A percentile compares a stretch with the other conserved stretches of the same genome.
Conservation (phyloP, 208 protist genomes). For the Leishmania martiniquensis region DNA sequence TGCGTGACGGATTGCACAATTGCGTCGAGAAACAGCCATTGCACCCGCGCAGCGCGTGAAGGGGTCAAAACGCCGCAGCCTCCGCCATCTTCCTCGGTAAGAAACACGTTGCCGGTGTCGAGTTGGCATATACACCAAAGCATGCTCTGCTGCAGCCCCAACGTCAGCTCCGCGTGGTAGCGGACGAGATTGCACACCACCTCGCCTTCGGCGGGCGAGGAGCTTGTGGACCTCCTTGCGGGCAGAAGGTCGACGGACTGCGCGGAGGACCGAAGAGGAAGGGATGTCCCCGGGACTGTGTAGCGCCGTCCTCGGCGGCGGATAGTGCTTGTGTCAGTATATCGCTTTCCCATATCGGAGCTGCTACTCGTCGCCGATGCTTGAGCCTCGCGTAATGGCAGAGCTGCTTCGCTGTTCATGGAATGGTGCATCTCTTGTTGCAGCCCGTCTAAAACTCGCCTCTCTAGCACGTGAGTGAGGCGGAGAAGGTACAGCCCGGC, state of each 20-base stretch:
- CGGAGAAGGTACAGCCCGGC: constrained; percentile 37
- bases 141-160: constrained; percentile 42
- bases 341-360: background rate
- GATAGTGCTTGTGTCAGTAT: constrained; percentile 7
- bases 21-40: constrained; percentile 23
- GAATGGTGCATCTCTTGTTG: background rate
- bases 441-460: constrained; percentile 21
- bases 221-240: background rate
- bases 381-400: background rate
- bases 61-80: constrained; percentile 28
- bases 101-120: background rate
- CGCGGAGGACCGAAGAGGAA: background rate
- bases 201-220: background rate
- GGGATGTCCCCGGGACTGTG: constrained; percentile 11
- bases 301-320: constrained; percentile 23
- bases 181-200: background rate
- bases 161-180: constrained; percentile 36
- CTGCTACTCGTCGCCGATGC: background rate
- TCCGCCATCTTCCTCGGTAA: constrained; percentile 22
- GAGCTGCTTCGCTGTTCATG: background rate
- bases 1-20: constrained; percentile 9
- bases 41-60: constrained; percentile 21
- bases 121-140: constrained; percentile 21
- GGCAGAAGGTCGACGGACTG: background rate
- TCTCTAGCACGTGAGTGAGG: constrained; percentile 36